These are phyloP conservation scores for Paramarasmius palmivorus DNA, from an alignment of 1,284 basidiomycete species.

Conservation along the genomic window DNA sequence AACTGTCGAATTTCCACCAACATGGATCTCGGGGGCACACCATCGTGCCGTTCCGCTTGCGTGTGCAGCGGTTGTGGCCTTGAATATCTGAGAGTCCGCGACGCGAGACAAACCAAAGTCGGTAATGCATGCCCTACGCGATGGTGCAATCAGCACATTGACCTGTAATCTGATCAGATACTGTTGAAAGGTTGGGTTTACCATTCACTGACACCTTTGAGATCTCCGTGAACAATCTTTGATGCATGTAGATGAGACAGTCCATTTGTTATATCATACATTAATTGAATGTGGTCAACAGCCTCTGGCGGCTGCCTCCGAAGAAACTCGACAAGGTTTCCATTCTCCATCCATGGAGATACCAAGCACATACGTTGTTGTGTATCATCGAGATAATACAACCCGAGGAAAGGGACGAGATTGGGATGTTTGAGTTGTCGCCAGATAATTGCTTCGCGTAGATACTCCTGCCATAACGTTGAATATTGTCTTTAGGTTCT, in stretches of 20 bases:
- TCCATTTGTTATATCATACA: background rate
- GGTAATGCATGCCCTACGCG: slow-evolving; percentile 8
- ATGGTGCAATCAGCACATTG: slow-evolving; percentile 11
- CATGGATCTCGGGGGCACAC: background rate
- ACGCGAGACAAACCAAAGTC: slow-evolving; percentile 11
- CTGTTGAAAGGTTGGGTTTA: no score
- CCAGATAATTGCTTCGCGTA: slow-evolving; percentile 4
- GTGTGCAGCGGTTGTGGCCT: background rate
- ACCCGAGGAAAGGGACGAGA: slow-evolving; percentile 5
- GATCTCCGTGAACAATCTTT: background rate
- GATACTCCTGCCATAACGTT: background rate
- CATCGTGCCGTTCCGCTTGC: background rate
- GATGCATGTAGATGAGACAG: background rate
- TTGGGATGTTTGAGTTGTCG: slow-evolving; percentile 4
- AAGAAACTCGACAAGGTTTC: slow-evolving; percentile 2
- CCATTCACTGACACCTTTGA: background rate
- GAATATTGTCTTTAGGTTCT: no score
- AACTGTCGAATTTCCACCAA: background rate
- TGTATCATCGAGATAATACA: slow-evolving; percentile 5
- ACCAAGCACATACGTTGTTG: slow-evolving; percentile 13
- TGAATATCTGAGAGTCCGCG: background rate
- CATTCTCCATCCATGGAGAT: slow-evolving; percentile 9
- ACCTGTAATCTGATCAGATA: no score
- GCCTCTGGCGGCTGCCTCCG: background rate
- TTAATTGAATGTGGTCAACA: background rate